These are phyloP conservation scores for Vitis hybrid DNA, from an alignment of 177 flowering plant genomes.

Conservation along the genomic window DNA sequence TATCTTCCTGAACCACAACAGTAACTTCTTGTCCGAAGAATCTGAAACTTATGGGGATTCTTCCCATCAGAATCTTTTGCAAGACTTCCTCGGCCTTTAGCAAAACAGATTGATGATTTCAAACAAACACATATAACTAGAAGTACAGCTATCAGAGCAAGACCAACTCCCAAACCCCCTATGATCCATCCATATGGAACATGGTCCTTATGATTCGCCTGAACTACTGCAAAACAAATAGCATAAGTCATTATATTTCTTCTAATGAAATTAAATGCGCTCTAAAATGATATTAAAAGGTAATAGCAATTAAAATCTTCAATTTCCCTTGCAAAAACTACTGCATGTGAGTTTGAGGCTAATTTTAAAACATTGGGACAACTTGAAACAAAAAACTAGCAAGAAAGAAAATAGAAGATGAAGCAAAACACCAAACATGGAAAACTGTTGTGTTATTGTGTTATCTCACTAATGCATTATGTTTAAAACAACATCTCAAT, in stretches of 20 bases:
- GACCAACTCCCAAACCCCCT: conserved; percentile 61
- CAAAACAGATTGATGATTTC: conserved; percentile 53
- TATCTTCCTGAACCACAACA: conserved; percentile 79
- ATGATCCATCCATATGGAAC: conserved; percentile 79
- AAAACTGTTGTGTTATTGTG: too few relatives aligned
- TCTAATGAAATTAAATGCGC: not conserved
- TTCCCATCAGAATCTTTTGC: conserved; percentile 53
- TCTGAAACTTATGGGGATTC: conserved; percentile 67
- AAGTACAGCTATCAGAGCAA: conserved; percentile 45
- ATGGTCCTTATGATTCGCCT: conserved; percentile 45
- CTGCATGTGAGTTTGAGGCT: too few relatives aligned
- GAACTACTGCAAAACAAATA: conserved; percentile 46
- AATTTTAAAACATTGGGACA: too few relatives aligned
- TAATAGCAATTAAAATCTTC: too few relatives aligned
- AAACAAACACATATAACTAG: conserved; percentile 40
- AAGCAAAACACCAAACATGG: too few relatives aligned
- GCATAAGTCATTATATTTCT: not conserved
- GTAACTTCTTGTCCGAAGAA: conserved; percentile 74
- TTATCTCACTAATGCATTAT: too few relatives aligned
- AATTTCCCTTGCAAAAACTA: too few relatives aligned
- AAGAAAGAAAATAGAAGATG: too few relatives aligned
- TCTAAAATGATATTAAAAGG: too few relatives aligned
- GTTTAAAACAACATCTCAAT: not conserved
- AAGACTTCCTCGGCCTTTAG: conserved; percentile 28
- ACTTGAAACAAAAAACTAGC: too few relatives aligned